Percentiles rank a stretch among this genome's conserved stretches.
Conservation (phyloP, 2,329 filamentous ascomycete species). For the Aspergillus novofumigatus region DNA sequence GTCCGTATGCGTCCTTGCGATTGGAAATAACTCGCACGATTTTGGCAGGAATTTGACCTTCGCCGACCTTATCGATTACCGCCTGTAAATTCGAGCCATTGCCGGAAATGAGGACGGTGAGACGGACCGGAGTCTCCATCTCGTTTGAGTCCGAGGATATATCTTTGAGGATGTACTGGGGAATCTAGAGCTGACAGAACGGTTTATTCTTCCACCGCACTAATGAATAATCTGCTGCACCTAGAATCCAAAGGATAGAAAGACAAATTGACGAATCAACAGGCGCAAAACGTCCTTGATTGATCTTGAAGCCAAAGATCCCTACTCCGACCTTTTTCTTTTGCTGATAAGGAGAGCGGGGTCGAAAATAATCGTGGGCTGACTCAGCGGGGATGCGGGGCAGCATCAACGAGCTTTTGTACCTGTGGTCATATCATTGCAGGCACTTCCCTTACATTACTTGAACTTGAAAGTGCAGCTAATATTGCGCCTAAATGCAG, state of each 20-base stretch:
- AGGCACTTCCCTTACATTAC: not conserved
- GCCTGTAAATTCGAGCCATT: constrained; percentile 77
- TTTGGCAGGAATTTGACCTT: constrained; percentile 46
- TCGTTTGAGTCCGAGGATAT: not conserved
- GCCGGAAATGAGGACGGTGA: constrained; percentile 68
- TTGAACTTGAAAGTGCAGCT: not conserved
- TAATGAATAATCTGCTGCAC: not conserved
- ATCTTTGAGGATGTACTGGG: not conserved
- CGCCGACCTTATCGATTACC: constrained; percentile 59
- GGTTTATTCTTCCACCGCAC: not conserved
- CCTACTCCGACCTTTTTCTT: not conserved
- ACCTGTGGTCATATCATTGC: not conserved
- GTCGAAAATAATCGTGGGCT: not conserved
- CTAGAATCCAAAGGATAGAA: not conserved
- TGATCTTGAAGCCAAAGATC: not conserved
- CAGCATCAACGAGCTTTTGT: not conserved
- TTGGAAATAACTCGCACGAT: constrained; percentile 65
- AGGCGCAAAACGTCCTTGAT: not conserved
- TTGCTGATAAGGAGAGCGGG: not conserved
- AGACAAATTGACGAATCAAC: not conserved
- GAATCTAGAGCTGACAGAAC: not conserved
- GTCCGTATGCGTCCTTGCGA: constrained; percentile 60
- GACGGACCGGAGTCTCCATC: constrained; percentile 41
- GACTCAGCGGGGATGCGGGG: constrained; percentile 1
- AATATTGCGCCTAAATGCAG: not conserved